Conservation (phyloP, 148 eudicot species). For the Rhododendron mucronatum region DNA sequence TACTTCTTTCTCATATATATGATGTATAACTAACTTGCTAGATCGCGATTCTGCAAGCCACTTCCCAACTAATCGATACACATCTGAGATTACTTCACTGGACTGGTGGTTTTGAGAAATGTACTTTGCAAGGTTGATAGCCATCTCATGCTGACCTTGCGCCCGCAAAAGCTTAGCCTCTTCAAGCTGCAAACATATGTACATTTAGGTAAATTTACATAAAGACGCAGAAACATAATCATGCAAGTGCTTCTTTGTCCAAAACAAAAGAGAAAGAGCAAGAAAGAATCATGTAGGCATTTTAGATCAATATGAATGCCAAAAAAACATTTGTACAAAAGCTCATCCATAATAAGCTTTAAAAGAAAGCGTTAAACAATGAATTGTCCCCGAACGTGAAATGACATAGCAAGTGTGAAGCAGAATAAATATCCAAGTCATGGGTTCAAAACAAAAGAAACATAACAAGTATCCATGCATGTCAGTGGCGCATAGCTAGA, state of each 20-base stretch:
- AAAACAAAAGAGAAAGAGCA: conserved; percentile 2
- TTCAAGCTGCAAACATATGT: conserved; percentile 59
- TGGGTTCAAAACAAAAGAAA: background rate
- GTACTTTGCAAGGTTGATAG: conserved; percentile 83
- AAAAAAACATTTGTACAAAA: background rate
- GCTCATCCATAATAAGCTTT: background rate
- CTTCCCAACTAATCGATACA: conserved; percentile 87
- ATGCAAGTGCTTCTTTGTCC: background rate
- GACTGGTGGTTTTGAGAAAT: conserved; percentile 55
- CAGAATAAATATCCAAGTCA: background rate
- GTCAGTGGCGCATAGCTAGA: background rate
- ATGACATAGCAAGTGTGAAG: background rate
- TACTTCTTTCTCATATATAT: background rate
- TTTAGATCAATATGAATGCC: background rate
- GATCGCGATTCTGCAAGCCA: conserved; percentile 95
- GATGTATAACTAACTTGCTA: conserved; percentile 65
- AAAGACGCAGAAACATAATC: background rate
- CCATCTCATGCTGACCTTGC: conserved; percentile 93
- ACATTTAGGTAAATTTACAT: background rate
- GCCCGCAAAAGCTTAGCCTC: conserved; percentile 93
- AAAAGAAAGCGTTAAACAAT: background rate
- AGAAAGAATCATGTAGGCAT: background rate
- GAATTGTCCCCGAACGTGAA: background rate
- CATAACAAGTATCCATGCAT: background rate
- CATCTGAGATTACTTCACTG: conserved; percentile 70